Conservation (phyloP, 1,284 basidiomycete species). For the Dichomitus squalens region DNA sequence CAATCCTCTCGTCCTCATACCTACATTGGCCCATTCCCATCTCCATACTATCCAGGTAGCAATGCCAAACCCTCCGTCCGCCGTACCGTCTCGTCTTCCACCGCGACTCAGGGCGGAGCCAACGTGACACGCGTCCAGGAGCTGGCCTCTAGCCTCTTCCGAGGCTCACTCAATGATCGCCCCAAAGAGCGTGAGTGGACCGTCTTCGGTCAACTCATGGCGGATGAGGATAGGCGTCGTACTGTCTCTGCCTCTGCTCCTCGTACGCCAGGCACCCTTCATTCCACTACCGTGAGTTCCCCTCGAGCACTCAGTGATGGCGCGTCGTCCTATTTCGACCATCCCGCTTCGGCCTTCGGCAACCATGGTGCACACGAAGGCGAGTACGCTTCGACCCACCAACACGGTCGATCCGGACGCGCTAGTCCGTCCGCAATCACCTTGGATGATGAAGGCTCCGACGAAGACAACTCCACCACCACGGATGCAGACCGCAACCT, state of each 20-base stretch:
- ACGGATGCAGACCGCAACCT: not conserved
- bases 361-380: not conserved
- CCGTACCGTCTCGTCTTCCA: slow-evolving; percentile 20
- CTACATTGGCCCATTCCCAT: not conserved
- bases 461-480: slow-evolving; percentile 4
- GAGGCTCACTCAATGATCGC: slow-evolving; percentile 5
- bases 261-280: not conserved
- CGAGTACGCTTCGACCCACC: not conserved
- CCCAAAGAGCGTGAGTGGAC: slow-evolving; percentile 53
- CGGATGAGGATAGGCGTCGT: slow-evolving; percentile 48
- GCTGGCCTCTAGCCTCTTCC: slow-evolving; percentile 15
- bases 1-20: slow-evolving; percentile 1
- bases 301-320: slow-evolving; percentile 5
- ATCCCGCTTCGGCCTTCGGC: not conserved
- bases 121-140: slow-evolving; percentile 19
- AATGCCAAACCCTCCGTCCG: slow-evolving; percentile 13
- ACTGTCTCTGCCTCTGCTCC: slow-evolving; percentile 7
- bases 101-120: slow-evolving; percentile 4
- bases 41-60: not conserved
- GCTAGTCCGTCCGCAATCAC: too few relatives aligned
- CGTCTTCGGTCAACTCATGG: slow-evolving; percentile 72
- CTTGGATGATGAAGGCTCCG: not conserved
- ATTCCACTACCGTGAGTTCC: slow-evolving; percentile 14
- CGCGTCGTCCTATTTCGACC: slow-evolving; percentile 13
- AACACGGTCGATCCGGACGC: not conserved